phyloP scores from a whole-genome alignment of 2,329 filamentous ascomycete genomes.

The Reticulascus tulasneorum region DNA sequence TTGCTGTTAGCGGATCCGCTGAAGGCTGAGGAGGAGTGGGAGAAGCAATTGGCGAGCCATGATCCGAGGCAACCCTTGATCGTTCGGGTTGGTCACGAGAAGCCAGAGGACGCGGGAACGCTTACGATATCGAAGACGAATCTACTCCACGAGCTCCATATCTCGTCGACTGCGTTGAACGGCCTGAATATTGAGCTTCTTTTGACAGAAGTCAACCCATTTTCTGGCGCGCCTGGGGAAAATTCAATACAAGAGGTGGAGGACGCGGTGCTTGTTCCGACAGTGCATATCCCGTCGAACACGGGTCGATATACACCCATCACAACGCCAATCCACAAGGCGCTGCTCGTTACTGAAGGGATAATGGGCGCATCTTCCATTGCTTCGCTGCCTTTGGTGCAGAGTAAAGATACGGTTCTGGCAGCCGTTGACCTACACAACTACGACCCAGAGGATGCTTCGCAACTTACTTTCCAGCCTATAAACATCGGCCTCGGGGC shows the following conservation, averaged over 20 bases:
- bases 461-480: constrained; percentile 42
- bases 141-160: constrained; percentile 53
- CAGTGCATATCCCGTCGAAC: constrained; percentile 64
- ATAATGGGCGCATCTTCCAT: constrained; percentile 61
- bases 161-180: constrained; percentile 60
- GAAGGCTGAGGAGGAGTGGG: constrained; percentile 60
- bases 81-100: constrained; percentile 38
- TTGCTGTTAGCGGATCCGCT: constrained; percentile 70
- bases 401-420: constrained; percentile 38
- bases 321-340: constrained; percentile 79
- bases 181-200: constrained; percentile 62
- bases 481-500: constrained; percentile 63
- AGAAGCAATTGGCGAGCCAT: constrained; percentile 53
- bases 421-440: constrained; percentile 56
- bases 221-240: constrained; percentile 39
- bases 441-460: constrained; percentile 30
- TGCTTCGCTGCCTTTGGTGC: constrained; percentile 35
- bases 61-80: constrained; percentile 55
- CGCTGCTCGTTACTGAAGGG: constrained; percentile 70
- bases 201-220: constrained; percentile 46
- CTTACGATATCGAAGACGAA: constrained; percentile 19
- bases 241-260: constrained; percentile 40
- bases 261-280: constrained; percentile 71
- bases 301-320: constrained; percentile 63
- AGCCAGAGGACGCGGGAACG: background rate